Percentiles rank a stretch among this genome's conserved stretches.
These are phyloP conservation scores for Sphagnum tenellum DNA, from an alignment of 225 moss, liverwort and hornwort genomes.

Conservation along the genomic window DNA sequence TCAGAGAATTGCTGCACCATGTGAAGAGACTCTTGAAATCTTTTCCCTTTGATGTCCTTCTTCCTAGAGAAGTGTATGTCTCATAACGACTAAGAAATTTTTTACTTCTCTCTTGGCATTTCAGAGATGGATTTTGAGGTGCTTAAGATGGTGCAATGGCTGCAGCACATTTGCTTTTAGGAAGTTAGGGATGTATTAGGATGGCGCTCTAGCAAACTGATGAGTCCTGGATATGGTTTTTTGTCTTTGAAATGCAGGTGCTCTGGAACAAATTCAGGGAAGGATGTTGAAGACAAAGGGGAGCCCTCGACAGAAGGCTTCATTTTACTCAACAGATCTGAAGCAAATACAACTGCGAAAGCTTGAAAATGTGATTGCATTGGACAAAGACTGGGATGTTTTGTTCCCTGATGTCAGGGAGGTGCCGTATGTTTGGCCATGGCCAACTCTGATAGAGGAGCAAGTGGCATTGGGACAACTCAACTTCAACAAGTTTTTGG, in stretches of 20 bases:
- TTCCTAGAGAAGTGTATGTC: no score
- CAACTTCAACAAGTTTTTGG: conserved; percentile 40
- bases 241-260: conserved; percentile 6
- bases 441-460: conserved; percentile 33
- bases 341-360: conserved; percentile 37
- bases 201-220: no score
- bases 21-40: no score
- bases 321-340: conserved; percentile 14
- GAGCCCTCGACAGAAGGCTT: conserved; percentile 8
- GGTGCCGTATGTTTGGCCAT: conserved; percentile 40
- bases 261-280: conserved; percentile 17
- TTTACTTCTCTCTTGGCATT: no score
- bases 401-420: conserved; percentile 28
- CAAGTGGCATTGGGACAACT: conserved; percentile 41
- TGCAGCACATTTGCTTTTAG: no score
- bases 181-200: no score
- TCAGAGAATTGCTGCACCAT: no score
- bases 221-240: no score
- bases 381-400: conserved; percentile 45
- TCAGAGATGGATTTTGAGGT: no score
- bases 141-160: no score
- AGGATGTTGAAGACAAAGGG: conserved; percentile 27
- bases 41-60: no score
- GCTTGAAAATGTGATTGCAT: conserved; percentile 25
- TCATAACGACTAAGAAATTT: no score